A percentile compares a stretch with the other conserved stretches of the same genome.
Conservation (phyloP, 2,329 filamentous ascomycete species). For the Bimuria novae-zelandiae region DNA sequence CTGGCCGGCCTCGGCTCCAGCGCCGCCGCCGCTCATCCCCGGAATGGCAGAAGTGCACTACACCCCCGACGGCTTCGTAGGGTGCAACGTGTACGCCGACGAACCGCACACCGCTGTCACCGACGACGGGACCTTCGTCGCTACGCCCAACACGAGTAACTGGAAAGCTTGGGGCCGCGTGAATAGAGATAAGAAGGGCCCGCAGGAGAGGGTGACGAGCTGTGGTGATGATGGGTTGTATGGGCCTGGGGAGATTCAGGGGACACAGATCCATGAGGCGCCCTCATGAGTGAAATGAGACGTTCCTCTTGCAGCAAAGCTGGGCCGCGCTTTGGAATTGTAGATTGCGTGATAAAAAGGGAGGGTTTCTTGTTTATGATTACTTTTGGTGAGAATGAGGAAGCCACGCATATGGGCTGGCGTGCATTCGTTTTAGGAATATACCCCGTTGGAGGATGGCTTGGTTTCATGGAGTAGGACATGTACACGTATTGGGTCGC, state of each 20-base stretch:
- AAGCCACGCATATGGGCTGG: constrained; percentile 8
- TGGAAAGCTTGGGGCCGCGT: constrained; percentile 6
- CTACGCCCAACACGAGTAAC: neutral
- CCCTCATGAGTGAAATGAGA: neutral
- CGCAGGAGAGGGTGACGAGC: constrained; percentile 3
- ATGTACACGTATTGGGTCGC: too few species aligned
- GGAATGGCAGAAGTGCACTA: constrained; percentile 17
- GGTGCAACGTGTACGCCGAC: constrained; percentile 4
- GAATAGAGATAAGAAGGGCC: neutral
- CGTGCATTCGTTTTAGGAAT: neutral
- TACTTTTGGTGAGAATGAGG: neutral
- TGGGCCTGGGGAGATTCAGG: constrained; percentile 11
- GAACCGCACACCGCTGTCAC: neutral
- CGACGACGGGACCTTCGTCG: too few species aligned
- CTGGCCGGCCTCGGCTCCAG: too few species aligned
- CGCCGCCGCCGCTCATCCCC: constrained; percentile 10
- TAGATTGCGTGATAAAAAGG: neutral
- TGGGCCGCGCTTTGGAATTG: too few species aligned
- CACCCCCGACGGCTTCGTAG: constrained; percentile 13
- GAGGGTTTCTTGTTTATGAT: constrained; percentile 1
- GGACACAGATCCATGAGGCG: constrained; percentile 10
- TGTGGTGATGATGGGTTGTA: constrained; percentile 4
- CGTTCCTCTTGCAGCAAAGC: too few species aligned
- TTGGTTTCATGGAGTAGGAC: too few species aligned
- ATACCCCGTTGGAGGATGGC: too few species aligned